phyloP scores from a whole-genome alignment of 306 rosid genomes.

The Ochetophila trinervis region DNA sequence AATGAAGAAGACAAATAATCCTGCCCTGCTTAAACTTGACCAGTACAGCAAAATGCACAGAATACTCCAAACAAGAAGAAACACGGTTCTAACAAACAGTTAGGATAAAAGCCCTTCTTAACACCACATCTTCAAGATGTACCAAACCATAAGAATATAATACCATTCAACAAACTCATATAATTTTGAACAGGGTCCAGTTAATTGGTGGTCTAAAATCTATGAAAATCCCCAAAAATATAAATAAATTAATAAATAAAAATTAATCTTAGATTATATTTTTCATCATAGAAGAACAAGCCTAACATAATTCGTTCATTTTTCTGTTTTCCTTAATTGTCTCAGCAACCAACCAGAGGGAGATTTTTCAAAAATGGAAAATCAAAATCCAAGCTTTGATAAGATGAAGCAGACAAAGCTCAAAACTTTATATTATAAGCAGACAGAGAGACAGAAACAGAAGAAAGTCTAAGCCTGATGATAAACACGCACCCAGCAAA shows the following conservation, averaged over 20 bases:
- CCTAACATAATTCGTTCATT: background rate
- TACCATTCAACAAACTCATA: slow-evolving; percentile 5
- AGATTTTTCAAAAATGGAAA: background rate
- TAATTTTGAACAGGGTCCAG: background rate
- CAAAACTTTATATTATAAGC: background rate
- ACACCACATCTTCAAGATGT: background rate
- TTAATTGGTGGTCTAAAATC: background rate
- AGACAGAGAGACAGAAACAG: background rate
- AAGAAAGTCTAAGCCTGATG: background rate
- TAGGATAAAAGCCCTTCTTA: background rate
- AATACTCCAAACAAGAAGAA: slow-evolving; percentile 1
- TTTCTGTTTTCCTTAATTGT: background rate
- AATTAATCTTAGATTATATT: too few species aligned
- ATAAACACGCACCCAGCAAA: background rate
- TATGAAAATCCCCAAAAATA: background rate
- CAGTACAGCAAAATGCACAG: background rate
- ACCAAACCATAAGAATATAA: background rate
- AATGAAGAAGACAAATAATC: background rate
- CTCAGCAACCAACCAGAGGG: background rate
- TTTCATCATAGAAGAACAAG: background rate
- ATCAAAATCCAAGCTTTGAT: slow-evolving; percentile 4
- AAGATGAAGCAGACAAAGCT: slow-evolving; percentile 4
- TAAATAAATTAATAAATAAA: slow-evolving; percentile 7
- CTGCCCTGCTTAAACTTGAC: background rate
- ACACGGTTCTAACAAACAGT: background rate